phyloP scores from a whole-genome alignment of 345 rosid species.

The Crucihimalaya himalaica region DNA sequence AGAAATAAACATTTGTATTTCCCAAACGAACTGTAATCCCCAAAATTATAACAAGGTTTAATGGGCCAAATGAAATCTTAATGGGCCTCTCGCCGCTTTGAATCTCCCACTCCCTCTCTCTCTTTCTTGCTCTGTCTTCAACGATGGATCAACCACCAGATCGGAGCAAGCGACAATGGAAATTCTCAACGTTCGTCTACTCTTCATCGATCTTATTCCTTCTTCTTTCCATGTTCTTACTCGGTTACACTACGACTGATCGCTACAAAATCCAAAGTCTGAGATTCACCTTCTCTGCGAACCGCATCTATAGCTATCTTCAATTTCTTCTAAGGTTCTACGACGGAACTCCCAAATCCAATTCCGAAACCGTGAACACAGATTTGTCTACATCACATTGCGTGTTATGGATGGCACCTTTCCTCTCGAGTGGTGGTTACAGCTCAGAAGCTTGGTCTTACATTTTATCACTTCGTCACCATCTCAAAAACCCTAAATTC shows the following conservation, averaged over 20 bases:
- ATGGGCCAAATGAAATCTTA: background rate
- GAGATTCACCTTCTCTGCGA: conserved; percentile 42
- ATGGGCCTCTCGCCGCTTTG: conserved; percentile 18
- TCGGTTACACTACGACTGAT: conserved; percentile 43
- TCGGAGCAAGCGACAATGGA: conserved; percentile 34
- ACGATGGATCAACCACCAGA: conserved; percentile 39
- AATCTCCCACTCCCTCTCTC: conserved; percentile 1
- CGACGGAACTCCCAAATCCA: conserved; percentile 14
- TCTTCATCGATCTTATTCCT: conserved; percentile 47
- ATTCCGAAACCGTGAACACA: conserved; percentile 25
- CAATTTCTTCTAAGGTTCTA: conserved; percentile 35
- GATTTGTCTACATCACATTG: conserved; percentile 46
- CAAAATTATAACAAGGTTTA: background rate
- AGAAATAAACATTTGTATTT: background rate
- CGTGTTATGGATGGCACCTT: conserved; percentile 91
- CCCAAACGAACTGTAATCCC: background rate
- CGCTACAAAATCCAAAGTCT: conserved; percentile 43
- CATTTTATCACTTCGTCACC: conserved; percentile 53
- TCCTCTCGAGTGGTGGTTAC: conserved; percentile 93
- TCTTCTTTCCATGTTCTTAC: conserved; percentile 48
- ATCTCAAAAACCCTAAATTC: conserved; percentile 47
- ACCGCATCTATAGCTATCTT: conserved; percentile 34
- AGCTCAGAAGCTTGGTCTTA: conserved; percentile 93
- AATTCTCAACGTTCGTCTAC: conserved; percentile 44
- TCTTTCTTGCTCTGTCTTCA: background rate